Evolutionary conservation across 331 rosid genomes (phyloP), one percentile per base, ranked within the genome.

Genomic region (Telfairia occidentalis): DNA sequence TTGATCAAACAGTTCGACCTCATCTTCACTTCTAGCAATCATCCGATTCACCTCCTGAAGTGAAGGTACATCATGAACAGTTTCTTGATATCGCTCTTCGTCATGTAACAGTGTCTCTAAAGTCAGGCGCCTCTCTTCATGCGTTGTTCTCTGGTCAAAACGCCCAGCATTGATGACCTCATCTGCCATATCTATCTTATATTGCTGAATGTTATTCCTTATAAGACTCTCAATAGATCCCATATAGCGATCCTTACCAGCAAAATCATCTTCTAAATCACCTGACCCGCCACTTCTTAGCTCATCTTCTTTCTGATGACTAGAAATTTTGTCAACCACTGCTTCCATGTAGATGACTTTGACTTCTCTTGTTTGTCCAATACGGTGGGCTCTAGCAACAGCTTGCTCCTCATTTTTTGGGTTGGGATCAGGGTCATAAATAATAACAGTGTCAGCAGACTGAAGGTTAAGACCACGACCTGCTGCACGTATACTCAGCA

Each of bases 101-200:
- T 95, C 99, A 70, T 95, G 99, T 78, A 95, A 82, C 76, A 95
- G 86, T 48, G 99, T 95, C 91, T 95, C 99, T 63, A 95, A 65
- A 50, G 99, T 95, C 88, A 95, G 59, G 73, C 99, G 96, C 49
- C 99, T 89, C 83, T 95, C 99, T 83, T 95, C 99, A 77, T 95
- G 99, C 11, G 99, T 92, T 67, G 99, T 95, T 83, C 99, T 87
- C 80, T 95, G 99, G 85, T 95, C 99, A 83, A 95, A 95, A 57
- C 99, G 99, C 81, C 99, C 99, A 67, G 99, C 99, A 87, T 95
- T 95, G 77, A 95, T 95, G 50, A 95, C 99, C 89, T 95, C 99
- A 79, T 95, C 99, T 58, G 99, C 99, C 99, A 95, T 95, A 76
- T 95, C 99, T 76, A 95, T 95, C 86, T 95, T 95, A 79, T 95